Base-by-base conservation (phyloP, 139 green algal species). In the Trebouxia sp. region DNA sequence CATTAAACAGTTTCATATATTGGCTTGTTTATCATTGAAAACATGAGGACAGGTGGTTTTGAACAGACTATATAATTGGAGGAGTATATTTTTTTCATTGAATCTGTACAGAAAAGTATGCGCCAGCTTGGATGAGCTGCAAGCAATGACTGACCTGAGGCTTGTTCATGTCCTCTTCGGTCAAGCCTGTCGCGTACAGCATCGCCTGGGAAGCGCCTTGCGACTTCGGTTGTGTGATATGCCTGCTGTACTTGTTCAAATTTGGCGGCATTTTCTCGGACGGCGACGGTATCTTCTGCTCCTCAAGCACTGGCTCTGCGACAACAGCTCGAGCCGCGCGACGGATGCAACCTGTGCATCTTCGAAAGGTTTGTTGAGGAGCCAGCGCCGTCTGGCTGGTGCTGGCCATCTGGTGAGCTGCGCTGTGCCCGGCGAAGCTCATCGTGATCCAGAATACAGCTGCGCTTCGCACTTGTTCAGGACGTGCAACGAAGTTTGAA, bases 141-240 rank as follows among this genome's bases (percentile, higher is more conserved):
- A 4, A 81, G 24, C 15, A 42, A 24, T 37, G 70, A 41, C 39
- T 35, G 39, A 93, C 92, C 92, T 99, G 97, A 1, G 97, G 92
- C 85, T 98, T 98, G 88, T 92, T 88, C 95, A 99, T 97, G 85
- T 99, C 97, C 56, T 93, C 91, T 79, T 97, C 90, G 14, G 74
- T 90, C 28, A 99, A 85, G 15, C 95, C 96, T 10, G 97, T 98
- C 32, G 93, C 97, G 82, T 97, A 99, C 20, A 99, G 93, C 96
- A 98, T 98, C 12, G 97, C 97, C 92, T 99, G 97, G 1, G 90
- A 96, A 6, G 96, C 97, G 35, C 96, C 97, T 83, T 99, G 96
- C 32, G 87, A 94, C 90, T 98, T 98, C 48, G 95, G 94, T 90
- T 99, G 97, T 11, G 97, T 99, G 76, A 99, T 97, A 15, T 89